Evolutionary conservation across 345 rosid genomes (phyloP), one percentile per base, ranked within the genome.

Genomic region (Salix dunnii): DNA sequence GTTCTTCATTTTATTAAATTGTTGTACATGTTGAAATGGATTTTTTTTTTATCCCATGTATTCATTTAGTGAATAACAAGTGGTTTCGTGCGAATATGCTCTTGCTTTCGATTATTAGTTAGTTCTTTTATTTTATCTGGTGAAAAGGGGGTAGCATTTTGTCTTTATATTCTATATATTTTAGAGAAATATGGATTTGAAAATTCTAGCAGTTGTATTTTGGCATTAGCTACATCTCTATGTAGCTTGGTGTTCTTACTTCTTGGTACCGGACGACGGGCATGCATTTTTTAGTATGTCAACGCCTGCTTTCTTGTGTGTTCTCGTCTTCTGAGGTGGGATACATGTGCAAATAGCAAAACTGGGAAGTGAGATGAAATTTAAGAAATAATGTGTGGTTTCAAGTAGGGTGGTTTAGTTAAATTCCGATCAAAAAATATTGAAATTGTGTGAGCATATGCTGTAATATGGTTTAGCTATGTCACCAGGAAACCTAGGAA

Each of bases 11-110:
- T 48, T 33, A 23, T 74, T 8, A 35, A 31, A 38, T 35, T 48
- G 61, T 23, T 64, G 49, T n/a, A 68, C 4, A 43, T 51, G 53
- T 13, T 72, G 71, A 73, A 69, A 3, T 72, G 77, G 65, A 42
- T 76, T 55, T 53, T 23, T 13, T 23, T 13, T 5, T 65, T 43
- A 46, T 61, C 14, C 25, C 17, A 27, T 53, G 13, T 13, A 5
- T 14, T 46, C 49, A 63, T 25, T 11, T 58, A 17, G 20, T 25
- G n/a, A 27, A 35, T 46, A 51, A 49, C 12, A 13, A 36, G 7
- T 60, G 17, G 18, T 46, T 46, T 12, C 35, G 2, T 72, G 60
- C 38, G 67, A 73, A 18, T 42, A 13, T 36, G 30, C 51, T 55
- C 2, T 76, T 69, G 38, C 33, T 27, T 71, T 51, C 60, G 42